Percentiles rank a stretch among this genome's conserved stretches.
phyloP scores from a whole-genome alignment of 164 flowering plant genomes.

The Vitis amurensis region DNA sequence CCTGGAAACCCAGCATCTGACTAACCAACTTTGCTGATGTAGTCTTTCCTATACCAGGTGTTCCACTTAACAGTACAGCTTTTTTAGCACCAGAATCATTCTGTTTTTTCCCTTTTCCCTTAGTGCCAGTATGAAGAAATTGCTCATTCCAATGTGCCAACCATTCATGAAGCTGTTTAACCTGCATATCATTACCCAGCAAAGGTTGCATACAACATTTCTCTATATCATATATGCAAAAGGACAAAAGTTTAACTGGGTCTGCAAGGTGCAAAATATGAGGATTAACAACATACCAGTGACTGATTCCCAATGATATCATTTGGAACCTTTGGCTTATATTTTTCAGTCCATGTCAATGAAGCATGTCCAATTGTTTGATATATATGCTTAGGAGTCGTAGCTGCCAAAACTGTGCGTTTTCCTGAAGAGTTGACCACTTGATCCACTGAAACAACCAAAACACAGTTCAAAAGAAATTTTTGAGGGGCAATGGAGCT shows the following conservation, averaged over 20 bases:
- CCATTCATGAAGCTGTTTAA: constrained; percentile 92
- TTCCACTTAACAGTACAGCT: constrained; percentile 82
- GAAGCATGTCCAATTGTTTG: constrained; percentile 26
- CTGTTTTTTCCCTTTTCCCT: constrained; percentile 70
- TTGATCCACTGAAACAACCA: constrained; percentile 25
- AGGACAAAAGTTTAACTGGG: background rate
- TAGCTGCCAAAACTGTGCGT: constrained; percentile 21
- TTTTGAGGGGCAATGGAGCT: background rate
- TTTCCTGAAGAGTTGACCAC: constrained; percentile 22
- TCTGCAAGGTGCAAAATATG: background rate
- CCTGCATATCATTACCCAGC: constrained; percentile 38
- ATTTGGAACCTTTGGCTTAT: constrained; percentile 77
- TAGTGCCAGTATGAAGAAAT: constrained; percentile 49
- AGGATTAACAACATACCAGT: constrained; percentile 44
- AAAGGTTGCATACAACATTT: background rate
- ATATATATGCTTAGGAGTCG: constrained; percentile 41
- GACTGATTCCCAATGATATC: constrained; percentile 92
- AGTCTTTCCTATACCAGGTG: constrained; percentile 97
- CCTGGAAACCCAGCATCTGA: constrained; percentile 89
- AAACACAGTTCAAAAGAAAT: constrained; percentile 4
- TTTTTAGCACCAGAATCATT: constrained; percentile 75
- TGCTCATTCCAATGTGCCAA: constrained; percentile 73
- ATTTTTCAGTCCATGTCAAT: constrained; percentile 88
- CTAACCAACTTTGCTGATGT: constrained; percentile 91
- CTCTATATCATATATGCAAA: background rate